Conservation (phyloP, 2,329 filamentous ascomycete species). For the Arthrobotrys entomopaga region DNA sequence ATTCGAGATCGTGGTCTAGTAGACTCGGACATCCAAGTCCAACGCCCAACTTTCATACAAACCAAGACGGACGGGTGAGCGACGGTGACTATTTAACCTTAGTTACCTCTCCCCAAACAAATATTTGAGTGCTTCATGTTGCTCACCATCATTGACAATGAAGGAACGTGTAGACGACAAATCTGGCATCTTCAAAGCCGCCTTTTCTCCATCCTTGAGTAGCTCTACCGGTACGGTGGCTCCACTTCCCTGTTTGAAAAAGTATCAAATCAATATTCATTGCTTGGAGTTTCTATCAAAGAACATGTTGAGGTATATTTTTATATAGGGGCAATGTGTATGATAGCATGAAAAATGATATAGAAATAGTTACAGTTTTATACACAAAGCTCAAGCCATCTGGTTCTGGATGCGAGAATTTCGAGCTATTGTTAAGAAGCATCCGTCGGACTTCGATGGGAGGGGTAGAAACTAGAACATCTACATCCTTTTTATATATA, state of each 20-base stretch:
- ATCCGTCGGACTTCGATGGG: neutral
- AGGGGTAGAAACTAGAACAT: conserved; percentile 13
- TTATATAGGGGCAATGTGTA: too few species aligned
- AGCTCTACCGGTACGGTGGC: conserved; percentile 1
- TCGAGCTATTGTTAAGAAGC: neutral
- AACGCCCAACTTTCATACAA: conserved; percentile 22
- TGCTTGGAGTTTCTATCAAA: neutral
- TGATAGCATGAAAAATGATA: too few species aligned
- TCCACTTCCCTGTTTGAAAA: neutral
- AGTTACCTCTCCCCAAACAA: neutral
- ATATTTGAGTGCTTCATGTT: neutral
- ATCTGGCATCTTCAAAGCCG: conserved; percentile 7
- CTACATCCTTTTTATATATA: conserved; percentile 22
- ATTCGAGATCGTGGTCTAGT: neutral
- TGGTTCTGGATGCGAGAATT: neutral
- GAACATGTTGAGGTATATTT: neutral
- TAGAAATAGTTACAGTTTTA: neutral
- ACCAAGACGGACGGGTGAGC: conserved; percentile 15
- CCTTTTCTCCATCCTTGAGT: neutral
- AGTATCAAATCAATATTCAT: neutral
- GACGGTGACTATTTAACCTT: conserved; percentile 6
- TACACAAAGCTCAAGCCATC: neutral
- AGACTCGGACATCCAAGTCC: conserved; percentile 34
- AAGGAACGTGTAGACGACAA: neutral
- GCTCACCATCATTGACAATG: conserved; percentile 3